Evolutionary conservation across 257 asterid species (phyloP), one percentile per base, ranked within the genome.

Genomic region (Jacaranda copaia): DNA sequence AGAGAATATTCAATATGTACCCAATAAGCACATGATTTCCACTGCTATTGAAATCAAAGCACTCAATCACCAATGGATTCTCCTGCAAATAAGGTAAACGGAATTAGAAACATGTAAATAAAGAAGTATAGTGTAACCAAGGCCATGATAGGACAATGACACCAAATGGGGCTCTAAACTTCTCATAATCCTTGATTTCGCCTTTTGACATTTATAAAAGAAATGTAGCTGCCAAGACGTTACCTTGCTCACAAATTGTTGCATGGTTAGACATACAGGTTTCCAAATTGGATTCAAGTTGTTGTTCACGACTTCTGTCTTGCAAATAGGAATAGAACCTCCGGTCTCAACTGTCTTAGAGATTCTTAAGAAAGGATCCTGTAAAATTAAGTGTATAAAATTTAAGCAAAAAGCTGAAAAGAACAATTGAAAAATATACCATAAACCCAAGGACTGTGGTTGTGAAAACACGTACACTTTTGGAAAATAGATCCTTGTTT

Each of bases 331-430:
- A 80, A 89, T 78, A 58, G 64, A 84, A 56, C 79, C 84, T 60
- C 96, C 96, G 51, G 48, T 76, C 81, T 93, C 98, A 74, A 80
- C 77, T 56, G 77, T 65, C 82, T 92, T 89, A 16, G 97, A 91
- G 82, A 93, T 87, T 88, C 90, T 89, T 71, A 93, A 85, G 82
- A 92, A 92, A 63, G 97, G 97, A 78, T 92, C 97, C 97, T 92
- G 84, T 39, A 79, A 78, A 48, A 53, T 62, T 40, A 70, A 77
- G 63, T 40, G 11, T 20, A 77, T 53, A 48, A 60, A 61, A 25
- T 74, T 69, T 59, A 40, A 43, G 25, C 15, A 18, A 45, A 55
- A 73, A 16, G n/a, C 62, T 3, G 70, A 68, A 20, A 63, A 45
- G 4, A 39, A 43, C 2, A 57, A 40, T 10, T 56, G 32, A 36